Evolutionary conservation across 768 basidiomycete genomes (phyloP).

Genomic region (Gloeophyllum trabeum): DNA sequence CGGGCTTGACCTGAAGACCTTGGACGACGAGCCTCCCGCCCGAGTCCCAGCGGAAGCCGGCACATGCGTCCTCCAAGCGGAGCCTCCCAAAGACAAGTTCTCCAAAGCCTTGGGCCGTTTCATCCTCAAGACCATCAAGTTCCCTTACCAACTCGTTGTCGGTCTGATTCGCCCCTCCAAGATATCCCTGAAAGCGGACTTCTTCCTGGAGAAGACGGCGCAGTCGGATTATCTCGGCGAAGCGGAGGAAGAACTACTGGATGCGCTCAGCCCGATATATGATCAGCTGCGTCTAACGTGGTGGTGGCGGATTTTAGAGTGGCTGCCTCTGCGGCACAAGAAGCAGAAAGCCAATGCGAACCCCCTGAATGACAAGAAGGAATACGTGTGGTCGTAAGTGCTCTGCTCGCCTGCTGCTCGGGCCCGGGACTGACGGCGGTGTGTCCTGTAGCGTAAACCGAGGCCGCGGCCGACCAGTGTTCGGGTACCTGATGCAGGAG

Average conservation of each 20-base stretch:
- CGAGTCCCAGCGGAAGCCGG: not conserved
- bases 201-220: not conserved
- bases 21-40: not conserved
- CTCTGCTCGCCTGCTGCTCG: too few relatives aligned
- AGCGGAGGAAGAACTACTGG: conserved; percentile 4
- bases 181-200: not conserved
- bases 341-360: not conserved
- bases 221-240: not conserved
- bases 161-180: not conserved
- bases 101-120: not conserved
- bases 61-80: not conserved
- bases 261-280: conserved; percentile 4
- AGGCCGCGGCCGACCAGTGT: not conserved
- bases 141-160: not conserved
- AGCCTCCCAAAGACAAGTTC: not conserved
- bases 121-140: not conserved
- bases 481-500: not conserved
- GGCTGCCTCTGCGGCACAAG: conserved; percentile 4
- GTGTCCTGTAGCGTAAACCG: not conserved
- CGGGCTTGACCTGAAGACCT: conserved; percentile 4
- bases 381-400: too few relatives aligned
- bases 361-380: too few relatives aligned
- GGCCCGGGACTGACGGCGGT: too few relatives aligned
- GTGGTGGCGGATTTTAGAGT: conserved; percentile 12
- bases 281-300: conserved; percentile 7